Conservation (phyloP, 768 basidiomycete genomes). For the Mycena galopus region DNA sequence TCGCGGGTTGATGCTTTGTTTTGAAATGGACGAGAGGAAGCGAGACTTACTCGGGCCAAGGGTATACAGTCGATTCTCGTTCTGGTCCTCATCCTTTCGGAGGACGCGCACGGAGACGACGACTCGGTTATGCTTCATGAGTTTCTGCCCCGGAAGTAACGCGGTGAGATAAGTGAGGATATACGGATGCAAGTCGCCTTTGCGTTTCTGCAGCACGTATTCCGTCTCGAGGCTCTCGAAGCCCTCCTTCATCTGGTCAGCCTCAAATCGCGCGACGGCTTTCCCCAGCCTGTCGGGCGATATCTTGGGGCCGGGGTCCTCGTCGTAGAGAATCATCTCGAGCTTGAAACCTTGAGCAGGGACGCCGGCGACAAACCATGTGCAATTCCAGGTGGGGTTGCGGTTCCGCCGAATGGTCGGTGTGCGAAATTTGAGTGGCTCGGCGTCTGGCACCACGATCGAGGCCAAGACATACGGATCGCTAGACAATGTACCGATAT, state of each 20-base stretch:
- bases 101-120: constrained; percentile 45
- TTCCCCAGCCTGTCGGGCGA: constrained; percentile 38
- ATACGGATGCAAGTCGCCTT: constrained; percentile 43
- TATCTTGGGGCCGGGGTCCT: constrained; percentile 34
- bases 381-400: constrained; percentile 37
- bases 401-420: constrained; percentile 37
- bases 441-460: constrained; percentile 21
- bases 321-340: constrained; percentile 37
- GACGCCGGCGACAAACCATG: constrained; percentile 39
- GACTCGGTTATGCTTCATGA: constrained; percentile 45
- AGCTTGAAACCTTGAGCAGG: constrained; percentile 37
- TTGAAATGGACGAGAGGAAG: no score
- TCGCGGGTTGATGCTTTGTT: not conserved
- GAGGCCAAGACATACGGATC: constrained; percentile 40
- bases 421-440: constrained; percentile 37
- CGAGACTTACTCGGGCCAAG: constrained; percentile 51
- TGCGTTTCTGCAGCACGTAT: constrained; percentile 48
- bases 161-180: constrained; percentile 44
- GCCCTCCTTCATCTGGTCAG: constrained; percentile 44
- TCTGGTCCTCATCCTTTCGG: constrained; percentile 46
- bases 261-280: constrained; percentile 36
- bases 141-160: constrained; percentile 40
- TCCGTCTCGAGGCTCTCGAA: constrained; percentile 39
- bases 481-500: constrained; percentile 39
- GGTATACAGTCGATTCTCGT: constrained; percentile 50